These are phyloP conservation scores for Catunica adiposa DNA, from an alignment of 2,329 filamentous ascomycete species.

Conservation along the genomic window DNA sequence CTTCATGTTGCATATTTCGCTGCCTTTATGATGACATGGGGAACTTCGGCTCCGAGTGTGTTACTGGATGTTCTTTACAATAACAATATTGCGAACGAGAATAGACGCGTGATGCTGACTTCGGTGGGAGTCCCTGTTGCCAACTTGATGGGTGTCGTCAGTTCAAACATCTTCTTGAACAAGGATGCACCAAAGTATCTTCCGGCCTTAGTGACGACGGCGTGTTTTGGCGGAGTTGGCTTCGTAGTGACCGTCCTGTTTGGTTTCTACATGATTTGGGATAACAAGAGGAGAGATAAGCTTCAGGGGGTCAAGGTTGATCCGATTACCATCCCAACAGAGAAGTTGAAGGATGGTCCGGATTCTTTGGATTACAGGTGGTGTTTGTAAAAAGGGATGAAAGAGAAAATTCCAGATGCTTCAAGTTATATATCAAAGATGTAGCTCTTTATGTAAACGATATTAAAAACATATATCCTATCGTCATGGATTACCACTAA, in stretches of 20 bases:
- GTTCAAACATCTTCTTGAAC: slow-evolving; percentile 49
- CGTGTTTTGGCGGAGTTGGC: slow-evolving; percentile 45
- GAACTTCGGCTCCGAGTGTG: slow-evolving; percentile 57
- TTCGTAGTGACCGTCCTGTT: slow-evolving; percentile 36
- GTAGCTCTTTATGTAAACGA: too few species aligned
- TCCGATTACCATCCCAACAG: slow-evolving; percentile 32
- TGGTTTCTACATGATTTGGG: slow-evolving; percentile 44
- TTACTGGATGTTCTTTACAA: slow-evolving; percentile 54
- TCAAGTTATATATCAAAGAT: too few species aligned
- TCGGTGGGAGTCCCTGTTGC: slow-evolving; percentile 58
- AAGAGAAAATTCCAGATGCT: too few species aligned
- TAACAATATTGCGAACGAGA: slow-evolving; percentile 68
- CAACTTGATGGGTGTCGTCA: slow-evolving; percentile 59
- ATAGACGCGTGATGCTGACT: slow-evolving; percentile 51
- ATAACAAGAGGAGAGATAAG: slow-evolving; percentile 35
- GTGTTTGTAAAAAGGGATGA: slow-evolving; percentile 24
- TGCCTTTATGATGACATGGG: slow-evolving; percentile 72
- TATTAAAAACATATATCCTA: too few species aligned
- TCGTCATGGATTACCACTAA: too few species aligned
- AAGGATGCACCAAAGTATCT: slow-evolving; percentile 51
- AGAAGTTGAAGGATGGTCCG: slow-evolving; percentile 32
- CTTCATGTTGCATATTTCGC: slow-evolving; percentile 58
- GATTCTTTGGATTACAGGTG: slow-evolving; percentile 32
- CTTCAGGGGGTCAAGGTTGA: slow-evolving; percentile 33
- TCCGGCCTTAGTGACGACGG: slow-evolving; percentile 47